phyloP scores from a whole-genome alignment of 2,329 filamentous ascomycete species.

The Talaromyces sp. region DNA sequence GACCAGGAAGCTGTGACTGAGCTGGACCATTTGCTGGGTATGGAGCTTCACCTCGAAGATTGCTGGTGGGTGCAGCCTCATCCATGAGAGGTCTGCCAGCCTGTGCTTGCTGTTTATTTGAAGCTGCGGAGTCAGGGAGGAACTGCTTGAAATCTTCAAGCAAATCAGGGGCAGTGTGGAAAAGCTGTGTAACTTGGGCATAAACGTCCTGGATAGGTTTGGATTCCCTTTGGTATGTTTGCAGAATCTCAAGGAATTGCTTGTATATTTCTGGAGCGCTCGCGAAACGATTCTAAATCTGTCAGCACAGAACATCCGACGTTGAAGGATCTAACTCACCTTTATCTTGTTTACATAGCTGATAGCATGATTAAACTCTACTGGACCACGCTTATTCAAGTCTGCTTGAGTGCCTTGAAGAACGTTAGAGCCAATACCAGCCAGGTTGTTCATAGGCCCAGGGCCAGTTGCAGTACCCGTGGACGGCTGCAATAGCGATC shows the following conservation, averaged over 20 bases:
- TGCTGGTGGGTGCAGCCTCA: constrained; percentile 65
- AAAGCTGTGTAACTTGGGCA: constrained; percentile 89
- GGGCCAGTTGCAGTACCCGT: constrained; percentile 45
- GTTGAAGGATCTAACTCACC: constrained; percentile 53
- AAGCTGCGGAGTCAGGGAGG: constrained; percentile 79
- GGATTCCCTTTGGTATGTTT: constrained; percentile 96
- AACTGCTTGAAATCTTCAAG: constrained; percentile 99
- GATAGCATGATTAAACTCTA: constrained; percentile 98
- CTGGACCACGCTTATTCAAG: constrained; percentile 82
- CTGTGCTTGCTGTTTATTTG: constrained; percentile 59
- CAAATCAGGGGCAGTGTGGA: constrained; percentile 88
- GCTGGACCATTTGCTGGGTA: constrained; percentile 37
- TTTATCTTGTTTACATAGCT: constrained; percentile 99
- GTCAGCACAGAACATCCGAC: not conserved
- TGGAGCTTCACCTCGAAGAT: constrained; percentile 54
- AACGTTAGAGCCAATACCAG: constrained; percentile 58
- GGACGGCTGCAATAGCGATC: constrained; percentile 48
- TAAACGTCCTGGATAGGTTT: constrained; percentile 99
- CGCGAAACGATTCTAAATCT: constrained; percentile 81
- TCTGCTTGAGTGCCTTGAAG: constrained; percentile 52
- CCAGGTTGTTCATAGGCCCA: constrained; percentile 57
- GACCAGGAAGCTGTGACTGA: constrained; percentile 50
- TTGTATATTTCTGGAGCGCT: constrained; percentile 98
- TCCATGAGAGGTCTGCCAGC: constrained; percentile 62
- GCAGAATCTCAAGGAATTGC: constrained; percentile 94